These are phyloP conservation scores for Eremothecium gossypii DNA, from an alignment of 1,139 yeast genomes.

Conservation along the genomic window DNA sequence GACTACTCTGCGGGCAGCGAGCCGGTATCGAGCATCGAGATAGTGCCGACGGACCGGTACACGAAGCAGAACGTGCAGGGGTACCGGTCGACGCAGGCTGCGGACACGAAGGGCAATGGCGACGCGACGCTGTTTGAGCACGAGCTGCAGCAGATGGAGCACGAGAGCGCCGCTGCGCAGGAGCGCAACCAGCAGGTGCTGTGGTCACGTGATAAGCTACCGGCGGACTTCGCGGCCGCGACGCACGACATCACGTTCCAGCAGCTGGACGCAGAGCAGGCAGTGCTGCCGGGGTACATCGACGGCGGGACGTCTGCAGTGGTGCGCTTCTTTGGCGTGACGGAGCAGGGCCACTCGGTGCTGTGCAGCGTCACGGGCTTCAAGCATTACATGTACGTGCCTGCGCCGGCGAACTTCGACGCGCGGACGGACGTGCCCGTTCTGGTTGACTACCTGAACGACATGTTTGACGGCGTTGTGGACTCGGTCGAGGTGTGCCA, in stretches of 20 bases:
- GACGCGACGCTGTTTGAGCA: slow-evolving; percentile 58
- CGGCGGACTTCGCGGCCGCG: slow-evolving; percentile 41
- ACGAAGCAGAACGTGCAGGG: slow-evolving; percentile 24
- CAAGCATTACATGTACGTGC: slow-evolving; percentile 81
- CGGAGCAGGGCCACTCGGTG: slow-evolving; percentile 78
- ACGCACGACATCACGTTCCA: slow-evolving; percentile 62
- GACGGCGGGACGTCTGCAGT: slow-evolving; percentile 37
- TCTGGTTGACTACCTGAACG: slow-evolving; percentile 42
- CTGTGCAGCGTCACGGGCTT: slow-evolving; percentile 86
- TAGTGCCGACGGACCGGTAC: slow-evolving; percentile 26
- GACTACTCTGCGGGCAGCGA: slow-evolving; percentile 29
- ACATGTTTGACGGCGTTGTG: slow-evolving; percentile 38
- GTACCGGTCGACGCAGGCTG: slow-evolving; percentile 20
- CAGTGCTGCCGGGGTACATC: slow-evolving; percentile 39
- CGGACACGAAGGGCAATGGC: slow-evolving; percentile 12
- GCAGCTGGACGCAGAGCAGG: slow-evolving; percentile 92
- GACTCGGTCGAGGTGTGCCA: slow-evolving; percentile 52
- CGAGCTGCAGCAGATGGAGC: slow-evolving; percentile 54
- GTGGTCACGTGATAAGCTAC: slow-evolving; percentile 43
- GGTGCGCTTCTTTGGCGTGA: slow-evolving; percentile 87
- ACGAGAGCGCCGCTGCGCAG: slow-evolving; percentile 22
- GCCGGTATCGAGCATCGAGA: slow-evolving; percentile 29
- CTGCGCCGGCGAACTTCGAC: slow-evolving; percentile 52
- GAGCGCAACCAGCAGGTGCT: slow-evolving; percentile 20
- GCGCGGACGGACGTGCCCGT: slow-evolving; percentile 42